Conservation (phyloP, 108 stramenopile species). For the Epithemia pelagica region DNA sequence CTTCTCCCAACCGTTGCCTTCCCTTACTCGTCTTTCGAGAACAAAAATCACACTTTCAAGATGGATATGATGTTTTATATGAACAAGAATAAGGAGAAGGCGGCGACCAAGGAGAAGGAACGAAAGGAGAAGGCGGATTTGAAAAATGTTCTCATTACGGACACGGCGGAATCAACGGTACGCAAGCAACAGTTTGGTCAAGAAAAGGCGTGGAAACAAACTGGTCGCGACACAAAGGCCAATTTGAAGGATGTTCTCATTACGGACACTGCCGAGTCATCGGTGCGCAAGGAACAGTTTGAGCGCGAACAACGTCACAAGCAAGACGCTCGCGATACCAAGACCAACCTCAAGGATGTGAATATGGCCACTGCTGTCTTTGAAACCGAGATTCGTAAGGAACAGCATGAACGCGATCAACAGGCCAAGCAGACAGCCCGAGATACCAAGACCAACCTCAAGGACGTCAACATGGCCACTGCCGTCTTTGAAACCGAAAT, state of each 20-base stretch:
- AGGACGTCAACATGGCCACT: not conserved
- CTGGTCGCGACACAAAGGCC: conserved; percentile 17
- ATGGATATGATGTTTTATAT: conserved; percentile 16
- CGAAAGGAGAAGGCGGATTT: conserved; percentile 8
- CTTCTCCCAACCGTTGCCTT: not conserved
- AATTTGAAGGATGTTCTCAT: conserved; percentile 28
- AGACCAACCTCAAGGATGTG: conserved; percentile 24
- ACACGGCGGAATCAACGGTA: conserved; percentile 7
- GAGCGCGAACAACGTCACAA: conserved; percentile 19
- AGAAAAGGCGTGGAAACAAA: conserved; percentile 23
- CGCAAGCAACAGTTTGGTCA: conserved; percentile 8
- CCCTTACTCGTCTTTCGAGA: not conserved
- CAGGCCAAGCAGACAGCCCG: not conserved
- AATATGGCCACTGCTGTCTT: conserved; percentile 8
- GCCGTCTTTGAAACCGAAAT: conserved; percentile 17
- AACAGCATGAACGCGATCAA: conserved; percentile 8
- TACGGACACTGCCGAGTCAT: conserved; percentile 31
- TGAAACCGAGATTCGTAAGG: conserved; percentile 8
- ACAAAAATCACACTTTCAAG: not conserved
- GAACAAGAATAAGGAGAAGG: conserved; percentile 18
- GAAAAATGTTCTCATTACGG: conserved; percentile 10
- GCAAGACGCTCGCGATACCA: conserved; percentile 15
- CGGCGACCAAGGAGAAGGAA: conserved; percentile 12
- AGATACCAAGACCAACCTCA: not conserved
- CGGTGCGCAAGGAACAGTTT: conserved; percentile 9